A percentile compares a stretch with the other conserved stretches of the same genome.
Evolutionary conservation across 2,329 filamentous ascomycete species (phyloP).

Genomic region (Fusarium acutatum): DNA sequence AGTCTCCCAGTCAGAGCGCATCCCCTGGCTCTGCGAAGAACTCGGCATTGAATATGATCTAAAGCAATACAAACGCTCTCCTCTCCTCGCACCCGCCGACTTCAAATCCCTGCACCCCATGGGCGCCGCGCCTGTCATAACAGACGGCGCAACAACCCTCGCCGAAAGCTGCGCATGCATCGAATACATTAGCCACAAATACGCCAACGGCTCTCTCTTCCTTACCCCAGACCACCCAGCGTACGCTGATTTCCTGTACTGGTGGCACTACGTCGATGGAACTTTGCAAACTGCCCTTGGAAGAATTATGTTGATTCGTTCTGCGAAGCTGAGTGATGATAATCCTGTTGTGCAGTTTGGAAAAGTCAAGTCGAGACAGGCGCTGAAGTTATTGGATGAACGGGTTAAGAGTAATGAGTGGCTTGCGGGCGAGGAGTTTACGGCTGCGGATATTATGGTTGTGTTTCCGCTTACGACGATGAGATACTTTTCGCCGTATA

Average conservation of each 20-base stretch:
- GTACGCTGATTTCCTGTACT: slow-evolving; percentile 71
- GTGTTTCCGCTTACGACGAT: slow-evolving; percentile 69
- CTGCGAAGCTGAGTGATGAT: neutral
- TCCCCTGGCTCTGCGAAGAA: slow-evolving; percentile 73
- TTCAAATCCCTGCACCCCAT: slow-evolving; percentile 51
- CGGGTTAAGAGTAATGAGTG: slow-evolving; percentile 58
- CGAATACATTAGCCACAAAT: slow-evolving; percentile 68
- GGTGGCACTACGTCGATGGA: slow-evolving; percentile 67
- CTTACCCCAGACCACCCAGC: slow-evolving; percentile 54
- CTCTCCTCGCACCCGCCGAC: slow-evolving; percentile 33
- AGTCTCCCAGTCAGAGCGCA: slow-evolving; percentile 69
- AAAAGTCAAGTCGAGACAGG: slow-evolving; percentile 46
- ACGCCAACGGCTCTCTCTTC: slow-evolving; percentile 60
- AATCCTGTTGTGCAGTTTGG: slow-evolving; percentile 44
- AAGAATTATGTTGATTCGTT: slow-evolving; percentile 48
- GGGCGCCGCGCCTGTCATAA: slow-evolving; percentile 67
- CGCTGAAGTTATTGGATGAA: slow-evolving; percentile 60
- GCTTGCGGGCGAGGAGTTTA: slow-evolving; percentile 69
- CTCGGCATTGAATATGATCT: slow-evolving; percentile 61
- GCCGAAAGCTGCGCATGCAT: slow-evolving; percentile 67
- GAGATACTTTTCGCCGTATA: slow-evolving; percentile 59
- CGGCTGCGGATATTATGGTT: slow-evolving; percentile 71
- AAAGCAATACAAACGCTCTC: slow-evolving; percentile 30
- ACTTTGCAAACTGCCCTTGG: slow-evolving; percentile 52
- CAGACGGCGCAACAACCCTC: slow-evolving; percentile 61